Evolutionary conservation across 768 basidiomycete genomes (phyloP), one percentile per base, ranked within the genome.

Genomic region (Tricholoma sp.): DNA sequence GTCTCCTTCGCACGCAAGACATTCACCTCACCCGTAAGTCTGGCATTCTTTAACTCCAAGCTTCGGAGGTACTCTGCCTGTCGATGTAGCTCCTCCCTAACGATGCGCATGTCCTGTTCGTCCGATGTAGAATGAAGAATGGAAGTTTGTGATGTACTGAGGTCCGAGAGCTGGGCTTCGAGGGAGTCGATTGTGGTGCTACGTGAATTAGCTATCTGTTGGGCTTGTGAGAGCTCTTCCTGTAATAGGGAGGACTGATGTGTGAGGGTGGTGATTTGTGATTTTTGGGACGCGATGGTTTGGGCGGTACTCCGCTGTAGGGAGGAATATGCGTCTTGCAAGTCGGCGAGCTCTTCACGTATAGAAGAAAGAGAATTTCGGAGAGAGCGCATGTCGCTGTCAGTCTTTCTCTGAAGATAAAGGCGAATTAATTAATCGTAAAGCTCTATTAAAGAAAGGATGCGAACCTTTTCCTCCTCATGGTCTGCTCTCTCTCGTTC

Each of bases 61-160:
- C 72, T 75, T 0, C 82, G 80, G 47, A 86, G 70, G 61, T 91
- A 83, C 1, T 73, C 68, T 0, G 85, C 80, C 60, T 89, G 89
- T 1, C 83, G 80, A 46, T 83, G 79, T 2, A 92, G 73, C 57
- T 91, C 88, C 10, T 85, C 84, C 6, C 84, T 74, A 0, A 92
- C 78, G 12, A 91, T 71, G 0, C 64, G 68, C 83, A 86, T 86
- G 55, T 78, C 80, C 57, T 83, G 81, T 32, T 54, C 39, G 16
- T 45, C 53, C 37, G 81, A 81, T 22, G 84, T 71, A 11, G 62
- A 63, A n/a, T 49, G 59, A 32, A 60, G 55, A 12, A 60, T 53
- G 7, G 72, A 66, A 31, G 74, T 73, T 14, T 75, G 71, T 4
- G 67, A 65, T 5, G 65, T 59, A 24, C 66, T 71, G 4, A 77